A percentile compares a stretch with the other conserved stretches of the same genome.
Evolutionary conservation across 2,329 filamentous ascomycete species (phyloP).

Genomic region (Phoma sp.): DNA sequence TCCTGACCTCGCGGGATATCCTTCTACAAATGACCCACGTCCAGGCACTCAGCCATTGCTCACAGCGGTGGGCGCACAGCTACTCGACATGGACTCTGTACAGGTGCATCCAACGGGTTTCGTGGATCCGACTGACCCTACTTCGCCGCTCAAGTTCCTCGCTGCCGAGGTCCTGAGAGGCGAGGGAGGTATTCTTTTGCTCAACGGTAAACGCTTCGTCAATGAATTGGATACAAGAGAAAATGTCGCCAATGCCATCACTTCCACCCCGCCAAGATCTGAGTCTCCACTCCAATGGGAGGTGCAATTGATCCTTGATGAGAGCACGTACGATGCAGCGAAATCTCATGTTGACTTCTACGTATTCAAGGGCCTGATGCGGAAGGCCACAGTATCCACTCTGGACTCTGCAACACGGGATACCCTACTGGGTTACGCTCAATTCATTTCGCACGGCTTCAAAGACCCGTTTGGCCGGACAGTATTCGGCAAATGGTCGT

Average conservation of each 20-base stretch:
- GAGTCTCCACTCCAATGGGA: conserved; percentile 60
- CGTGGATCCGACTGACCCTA: conserved; percentile 58
- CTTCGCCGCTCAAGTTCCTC: conserved; percentile 63
- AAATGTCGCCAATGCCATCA: conserved; percentile 61
- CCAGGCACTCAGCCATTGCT: conserved; percentile 60
- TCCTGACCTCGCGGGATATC: conserved; percentile 64
- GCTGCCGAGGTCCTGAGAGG: conserved; percentile 68
- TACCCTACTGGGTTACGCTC: conserved; percentile 58
- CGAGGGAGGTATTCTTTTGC: conserved; percentile 65
- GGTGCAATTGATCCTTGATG: conserved; percentile 64
- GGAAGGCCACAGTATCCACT: conserved; percentile 61
- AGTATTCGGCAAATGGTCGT: conserved; percentile 62
- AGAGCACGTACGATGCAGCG: conserved; percentile 60
- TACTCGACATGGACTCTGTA: conserved; percentile 58
- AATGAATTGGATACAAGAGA: conserved; percentile 68
- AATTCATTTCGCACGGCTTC: conserved; percentile 49
- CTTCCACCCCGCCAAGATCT: neutral
- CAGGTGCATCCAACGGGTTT: conserved; percentile 72
- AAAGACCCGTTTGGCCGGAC: conserved; percentile 57
- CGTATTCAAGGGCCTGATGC: conserved; percentile 65
- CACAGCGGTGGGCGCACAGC: conserved; percentile 47
- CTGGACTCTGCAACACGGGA: conserved; percentile 48
- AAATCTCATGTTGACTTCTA: conserved; percentile 68
- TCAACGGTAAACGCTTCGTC: conserved; percentile 61
- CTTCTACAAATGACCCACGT: conserved; percentile 67